These are phyloP conservation scores for Paramecium sexaurelia DNA, from an alignment of 73 alveolate genomes.

Conservation along the genomic window DNA sequence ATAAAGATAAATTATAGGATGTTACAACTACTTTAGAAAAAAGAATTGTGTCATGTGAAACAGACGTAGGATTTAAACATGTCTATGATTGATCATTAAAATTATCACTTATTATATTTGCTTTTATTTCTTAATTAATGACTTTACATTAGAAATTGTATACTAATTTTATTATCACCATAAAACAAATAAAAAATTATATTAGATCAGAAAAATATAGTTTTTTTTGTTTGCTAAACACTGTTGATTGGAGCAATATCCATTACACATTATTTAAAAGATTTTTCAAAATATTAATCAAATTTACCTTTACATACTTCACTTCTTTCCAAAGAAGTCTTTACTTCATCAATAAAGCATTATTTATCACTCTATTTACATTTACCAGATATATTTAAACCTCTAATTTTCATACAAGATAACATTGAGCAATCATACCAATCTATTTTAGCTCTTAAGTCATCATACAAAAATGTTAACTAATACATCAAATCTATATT, in stretches of 20 bases:
- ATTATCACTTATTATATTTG: neutral
- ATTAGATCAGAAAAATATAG: neutral
- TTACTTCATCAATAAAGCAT: conserved; percentile 20
- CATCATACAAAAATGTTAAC: conserved; percentile 31
- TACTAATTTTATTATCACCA: neutral
- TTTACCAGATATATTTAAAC: neutral
- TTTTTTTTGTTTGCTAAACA: neutral
- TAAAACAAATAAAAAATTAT: neutral
- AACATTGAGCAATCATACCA: conserved; percentile 57
- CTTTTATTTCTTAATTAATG: neutral
- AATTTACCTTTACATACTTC: conserved; percentile 50
- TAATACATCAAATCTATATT: neutral
- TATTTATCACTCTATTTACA: conserved; percentile 18
- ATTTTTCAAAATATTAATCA: conserved; percentile 36
- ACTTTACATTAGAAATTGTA: neutral
- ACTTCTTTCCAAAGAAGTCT: conserved; percentile 3
- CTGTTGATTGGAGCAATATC: conserved; percentile 4
- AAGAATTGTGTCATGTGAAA: conserved; percentile 36
- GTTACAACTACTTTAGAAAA: conserved; percentile 40
- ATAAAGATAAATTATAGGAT: conserved; percentile 31
- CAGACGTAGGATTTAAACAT: conserved; percentile 53
- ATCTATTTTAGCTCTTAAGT: conserved; percentile 31
- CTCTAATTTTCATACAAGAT: conserved; percentile 46
- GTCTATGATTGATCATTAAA: conserved; percentile 36
- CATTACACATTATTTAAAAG: conserved; percentile 25